phyloP scores from a whole-genome alignment of 139 green algal genomes.

The Chlorella sp. region DNA sequence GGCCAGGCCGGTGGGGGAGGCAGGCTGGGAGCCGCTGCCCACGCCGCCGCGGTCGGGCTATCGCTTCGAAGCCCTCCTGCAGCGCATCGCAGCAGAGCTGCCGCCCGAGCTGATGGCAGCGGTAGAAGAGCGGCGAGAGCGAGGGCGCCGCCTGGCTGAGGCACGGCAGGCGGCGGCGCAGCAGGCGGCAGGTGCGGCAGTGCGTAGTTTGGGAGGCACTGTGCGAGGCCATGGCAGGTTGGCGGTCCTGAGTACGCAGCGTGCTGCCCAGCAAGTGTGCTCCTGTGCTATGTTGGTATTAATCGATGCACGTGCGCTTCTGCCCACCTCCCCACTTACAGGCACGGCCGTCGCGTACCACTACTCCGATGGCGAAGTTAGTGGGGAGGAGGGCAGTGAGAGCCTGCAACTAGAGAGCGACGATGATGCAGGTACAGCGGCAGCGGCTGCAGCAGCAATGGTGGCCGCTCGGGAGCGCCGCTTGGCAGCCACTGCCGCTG shows the following conservation, averaged over 20 bases:
- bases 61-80: constrained; percentile 8
- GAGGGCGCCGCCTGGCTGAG: neutral
- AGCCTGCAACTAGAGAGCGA: constrained; percentile 20
- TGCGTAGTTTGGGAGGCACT: too few species aligned
- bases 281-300: too few species aligned
- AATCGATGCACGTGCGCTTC: too few species aligned
- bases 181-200: constrained; percentile 1
- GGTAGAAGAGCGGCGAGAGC: neutral
- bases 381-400: neutral
- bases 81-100: constrained; percentile 1
- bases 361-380: neutral
- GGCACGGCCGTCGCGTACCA: neutral
- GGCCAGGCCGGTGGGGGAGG: neutral
- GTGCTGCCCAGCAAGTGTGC: too few species aligned
- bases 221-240: neutral
- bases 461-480: neutral
- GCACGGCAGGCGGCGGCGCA: neutral
- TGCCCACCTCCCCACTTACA: neutral
- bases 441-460: constrained; percentile 4
- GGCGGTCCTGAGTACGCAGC: neutral
- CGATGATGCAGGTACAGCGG: constrained; percentile 8
- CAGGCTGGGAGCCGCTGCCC: constrained; percentile 26
- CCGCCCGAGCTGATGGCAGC: constrained; percentile 14
- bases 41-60: constrained; percentile 3
- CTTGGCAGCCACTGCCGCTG: neutral